Base-by-base conservation (phyloP, 1,139 yeast genomes). In the Yamadazyma dushanensis region DNA sequence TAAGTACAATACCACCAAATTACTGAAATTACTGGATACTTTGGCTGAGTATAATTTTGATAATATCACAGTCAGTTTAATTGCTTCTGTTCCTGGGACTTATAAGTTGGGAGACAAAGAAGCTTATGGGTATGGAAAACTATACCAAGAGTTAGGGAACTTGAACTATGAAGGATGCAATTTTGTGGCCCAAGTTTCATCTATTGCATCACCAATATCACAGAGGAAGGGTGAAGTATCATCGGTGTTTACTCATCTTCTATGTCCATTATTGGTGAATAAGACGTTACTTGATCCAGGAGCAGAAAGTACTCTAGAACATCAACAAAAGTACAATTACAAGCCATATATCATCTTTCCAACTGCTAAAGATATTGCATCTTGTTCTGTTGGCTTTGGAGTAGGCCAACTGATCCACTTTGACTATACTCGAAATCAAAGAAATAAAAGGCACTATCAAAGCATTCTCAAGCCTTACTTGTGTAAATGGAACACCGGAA, bases 331-430 rank as follows among this genome's bases (percentile, higher is more conserved):
- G 1, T 45, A 51, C 38, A 65, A 66, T 17, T 68, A 75, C 11
- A 48, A 53, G 5, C 79, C 85, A 0, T 57, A 66, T 29, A 58
- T 81, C 8, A 46, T 80, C 1, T 80, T 63, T 59, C 89, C 89
- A 0, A 66, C 83, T 0, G 65, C 62, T 0, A 43, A 60, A 2
- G 86, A 80, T 38, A 59, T 82, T 3, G 53, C 69, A 2, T 32
- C 47, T 1, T 67, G 78, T 16, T 61, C 60, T 24, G 57, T 67
- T 11, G 81, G 82, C 1, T 65, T 60, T 46, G 52, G 54, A 2
- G 68, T 80, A 2, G 83, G 84, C 1, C 71, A 70, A 14, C 81
- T 84, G 47, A 60, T 80, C 14, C 81, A 78, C 53, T 77, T 70
- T 47, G 68, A 74, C 22, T 62, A 63, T 35, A 47, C 58, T 1